A percentile compares a stretch with the other conserved stretches of the same genome.
These are phyloP conservation scores for Periconia sp. DNA, from an alignment of 2,329 filamentous ascomycete species.

Conservation along the genomic window DNA sequence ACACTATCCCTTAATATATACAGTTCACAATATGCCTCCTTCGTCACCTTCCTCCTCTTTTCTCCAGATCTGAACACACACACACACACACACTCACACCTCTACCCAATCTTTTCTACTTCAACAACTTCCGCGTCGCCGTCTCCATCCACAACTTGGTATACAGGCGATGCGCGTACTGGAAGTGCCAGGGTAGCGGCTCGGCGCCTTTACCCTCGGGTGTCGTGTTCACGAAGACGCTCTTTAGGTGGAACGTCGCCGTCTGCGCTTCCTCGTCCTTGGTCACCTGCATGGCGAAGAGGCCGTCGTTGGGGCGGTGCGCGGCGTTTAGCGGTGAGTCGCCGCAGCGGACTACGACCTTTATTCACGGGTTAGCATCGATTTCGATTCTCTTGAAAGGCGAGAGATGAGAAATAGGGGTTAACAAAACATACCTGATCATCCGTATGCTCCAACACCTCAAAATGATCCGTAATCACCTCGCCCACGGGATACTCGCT, in stretches of 20 bases:
- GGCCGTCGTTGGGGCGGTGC: constrained; percentile 35
- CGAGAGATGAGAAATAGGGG: neutral
- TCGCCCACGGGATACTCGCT: constrained; percentile 40
- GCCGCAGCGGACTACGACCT: constrained; percentile 44
- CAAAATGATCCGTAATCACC: constrained; percentile 44
- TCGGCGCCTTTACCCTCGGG: constrained; percentile 32
- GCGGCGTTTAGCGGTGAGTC: constrained; percentile 37
- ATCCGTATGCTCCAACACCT: constrained; percentile 40
- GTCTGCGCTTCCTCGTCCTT: constrained; percentile 38
- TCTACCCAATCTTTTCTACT: constrained; percentile 13
- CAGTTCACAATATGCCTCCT: too few species aligned
- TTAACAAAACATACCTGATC: constrained; percentile 32
- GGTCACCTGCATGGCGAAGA: constrained; percentile 44
- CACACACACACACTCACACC: neutral
- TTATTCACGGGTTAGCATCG: constrained; percentile 8
- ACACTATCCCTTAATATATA: too few species aligned
- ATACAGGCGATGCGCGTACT: constrained; percentile 38
- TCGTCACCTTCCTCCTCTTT: neutral
- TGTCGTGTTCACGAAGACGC: constrained; percentile 43
- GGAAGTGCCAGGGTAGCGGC: constrained; percentile 33
- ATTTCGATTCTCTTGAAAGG: neutral
- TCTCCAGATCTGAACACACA: too few species aligned
- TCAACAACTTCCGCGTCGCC: constrained; percentile 40
- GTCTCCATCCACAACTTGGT: constrained; percentile 47
- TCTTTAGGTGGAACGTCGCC: constrained; percentile 44